Percentiles rank a stretch among this genome's conserved stretches.
Conservation (phyloP, 2,329 filamentous ascomycete genomes). For the Rhinocladiella mackenziei region DNA sequence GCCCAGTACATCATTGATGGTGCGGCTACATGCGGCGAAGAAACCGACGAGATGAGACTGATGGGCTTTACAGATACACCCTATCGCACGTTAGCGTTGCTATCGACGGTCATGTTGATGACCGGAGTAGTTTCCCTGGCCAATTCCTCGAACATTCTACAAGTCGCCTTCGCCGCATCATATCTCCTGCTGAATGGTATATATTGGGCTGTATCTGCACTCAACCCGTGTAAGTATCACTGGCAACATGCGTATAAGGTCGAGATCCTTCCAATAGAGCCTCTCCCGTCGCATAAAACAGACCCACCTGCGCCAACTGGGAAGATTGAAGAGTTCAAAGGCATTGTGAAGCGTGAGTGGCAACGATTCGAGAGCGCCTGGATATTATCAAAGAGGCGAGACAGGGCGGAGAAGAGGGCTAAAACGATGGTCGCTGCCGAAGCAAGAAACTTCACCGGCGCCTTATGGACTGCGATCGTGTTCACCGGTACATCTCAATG, state of each 20-base stretch:
- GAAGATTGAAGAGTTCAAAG: conserved; percentile 4
- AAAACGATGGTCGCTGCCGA: conserved; percentile 15
- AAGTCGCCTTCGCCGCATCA: conserved; percentile 54
- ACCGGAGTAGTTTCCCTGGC: conserved; percentile 57
- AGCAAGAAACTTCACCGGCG: conserved; percentile 39
- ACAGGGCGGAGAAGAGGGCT: conserved; percentile 1
- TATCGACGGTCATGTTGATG: conserved; percentile 60
- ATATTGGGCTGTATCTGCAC: conserved; percentile 53
- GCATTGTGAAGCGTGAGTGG: conserved; percentile 8
- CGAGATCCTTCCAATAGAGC: conserved; percentile 6
- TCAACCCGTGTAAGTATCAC: conserved; percentile 20
- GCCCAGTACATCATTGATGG: conserved; percentile 54
- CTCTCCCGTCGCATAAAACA: conserved; percentile 2
- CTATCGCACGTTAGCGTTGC: conserved; percentile 54
- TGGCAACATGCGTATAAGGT: conserved; percentile 22
- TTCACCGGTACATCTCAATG: conserved; percentile 42
- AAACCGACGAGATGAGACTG: too few species aligned
- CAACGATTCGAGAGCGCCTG: conserved; percentile 16
- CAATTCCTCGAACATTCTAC: conserved; percentile 59
- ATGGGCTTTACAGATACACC: too few species aligned
- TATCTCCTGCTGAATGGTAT: conserved; percentile 59
- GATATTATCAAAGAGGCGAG: conserved; percentile 2
- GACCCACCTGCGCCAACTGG: background rate
- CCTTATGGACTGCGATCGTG: conserved; percentile 48
- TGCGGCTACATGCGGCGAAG: too few species aligned